Conservation (phyloP, 2,329 filamentous ascomycete species). For the Dryadomyces quercus-mongolicae region DNA sequence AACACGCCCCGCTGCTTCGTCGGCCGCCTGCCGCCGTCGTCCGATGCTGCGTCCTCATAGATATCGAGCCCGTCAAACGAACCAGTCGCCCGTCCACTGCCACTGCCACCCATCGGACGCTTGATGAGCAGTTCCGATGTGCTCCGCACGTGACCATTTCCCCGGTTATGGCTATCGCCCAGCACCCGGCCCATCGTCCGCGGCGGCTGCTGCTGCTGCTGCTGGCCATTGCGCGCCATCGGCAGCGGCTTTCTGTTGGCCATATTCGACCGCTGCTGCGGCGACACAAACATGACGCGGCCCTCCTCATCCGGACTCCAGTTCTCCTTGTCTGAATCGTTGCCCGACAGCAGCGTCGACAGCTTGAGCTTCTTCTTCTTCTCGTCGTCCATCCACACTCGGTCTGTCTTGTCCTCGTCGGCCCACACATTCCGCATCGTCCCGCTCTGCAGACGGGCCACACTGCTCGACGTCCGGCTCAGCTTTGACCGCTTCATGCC, state of each 20-base stretch:
- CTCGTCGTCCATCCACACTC: conserved; percentile 18
- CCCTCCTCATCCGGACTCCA: conserved; percentile 50
- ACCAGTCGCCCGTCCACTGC: conserved; percentile 2
- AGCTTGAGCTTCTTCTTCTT: conserved; percentile 29
- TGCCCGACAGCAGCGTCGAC: conserved; percentile 30
- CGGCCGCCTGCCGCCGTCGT: neutral
- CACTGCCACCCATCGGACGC: conserved; percentile 14
- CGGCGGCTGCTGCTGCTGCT: conserved; percentile 14
- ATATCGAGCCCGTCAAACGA: conserved; percentile 28
- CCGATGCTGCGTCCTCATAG: conserved; percentile 36
- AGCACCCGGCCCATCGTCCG: conserved; percentile 26
- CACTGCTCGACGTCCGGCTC: conserved; percentile 46
- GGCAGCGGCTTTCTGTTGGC: conserved; percentile 24
- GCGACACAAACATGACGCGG: conserved; percentile 18
- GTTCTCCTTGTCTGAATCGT: conserved; percentile 93
- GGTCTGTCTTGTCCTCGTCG: conserved; percentile 19
- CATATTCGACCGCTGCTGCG: conserved; percentile 14
- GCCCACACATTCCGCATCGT: conserved; percentile 18
- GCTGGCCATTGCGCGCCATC: conserved; percentile 17
- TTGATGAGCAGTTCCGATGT: conserved; percentile 24
- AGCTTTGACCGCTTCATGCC: conserved; percentile 51
- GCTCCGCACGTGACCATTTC: conserved; percentile 21
- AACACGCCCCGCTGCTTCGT: conserved; percentile 4
- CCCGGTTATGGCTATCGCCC: conserved; percentile 21
- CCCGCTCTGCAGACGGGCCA: conserved; percentile 45